phyloP scores from a whole-genome alignment of 148 eudicot genomes.

The Vaccinium vitisidaea region DNA sequence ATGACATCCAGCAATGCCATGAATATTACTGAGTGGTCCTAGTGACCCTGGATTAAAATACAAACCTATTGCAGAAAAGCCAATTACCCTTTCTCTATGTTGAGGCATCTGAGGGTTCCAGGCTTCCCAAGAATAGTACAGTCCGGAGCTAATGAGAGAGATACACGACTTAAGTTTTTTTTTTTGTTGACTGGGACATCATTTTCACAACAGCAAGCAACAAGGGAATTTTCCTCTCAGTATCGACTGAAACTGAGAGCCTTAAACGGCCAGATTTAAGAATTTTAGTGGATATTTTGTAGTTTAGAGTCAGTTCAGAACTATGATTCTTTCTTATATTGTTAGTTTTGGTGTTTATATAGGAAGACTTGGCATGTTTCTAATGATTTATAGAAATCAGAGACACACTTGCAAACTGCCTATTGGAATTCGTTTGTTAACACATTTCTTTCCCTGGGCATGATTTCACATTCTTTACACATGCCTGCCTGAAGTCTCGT shows the following conservation, averaged over 20 bases:
- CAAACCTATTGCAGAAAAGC: not conserved
- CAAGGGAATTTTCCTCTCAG: not conserved
- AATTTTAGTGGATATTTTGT: not conserved
- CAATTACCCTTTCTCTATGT: not conserved
- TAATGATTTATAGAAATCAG: not conserved
- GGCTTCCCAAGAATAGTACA: not conserved
- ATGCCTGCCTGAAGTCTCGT: not conserved
- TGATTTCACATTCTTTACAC: not conserved
- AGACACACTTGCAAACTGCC: not conserved
- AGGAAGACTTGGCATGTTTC: not conserved
- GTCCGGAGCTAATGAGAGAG: not conserved
- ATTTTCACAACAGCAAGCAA: not conserved
- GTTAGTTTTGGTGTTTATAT: not conserved
- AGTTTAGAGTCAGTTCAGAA: not conserved
- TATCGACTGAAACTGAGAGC: not conserved
- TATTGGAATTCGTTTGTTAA: not conserved
- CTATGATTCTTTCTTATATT: not conserved
- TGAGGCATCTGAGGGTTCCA: not conserved
- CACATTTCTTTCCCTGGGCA: not conserved
- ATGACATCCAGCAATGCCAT: not conserved
- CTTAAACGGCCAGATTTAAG: not conserved
- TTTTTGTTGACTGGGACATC: not conserved
- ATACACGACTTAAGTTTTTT: not conserved
- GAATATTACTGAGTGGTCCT: not conserved
- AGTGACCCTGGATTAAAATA: not conserved